These are phyloP conservation scores for Micractinium conductrix DNA, from an alignment of 139 green algal species.

Conservation along the genomic window DNA sequence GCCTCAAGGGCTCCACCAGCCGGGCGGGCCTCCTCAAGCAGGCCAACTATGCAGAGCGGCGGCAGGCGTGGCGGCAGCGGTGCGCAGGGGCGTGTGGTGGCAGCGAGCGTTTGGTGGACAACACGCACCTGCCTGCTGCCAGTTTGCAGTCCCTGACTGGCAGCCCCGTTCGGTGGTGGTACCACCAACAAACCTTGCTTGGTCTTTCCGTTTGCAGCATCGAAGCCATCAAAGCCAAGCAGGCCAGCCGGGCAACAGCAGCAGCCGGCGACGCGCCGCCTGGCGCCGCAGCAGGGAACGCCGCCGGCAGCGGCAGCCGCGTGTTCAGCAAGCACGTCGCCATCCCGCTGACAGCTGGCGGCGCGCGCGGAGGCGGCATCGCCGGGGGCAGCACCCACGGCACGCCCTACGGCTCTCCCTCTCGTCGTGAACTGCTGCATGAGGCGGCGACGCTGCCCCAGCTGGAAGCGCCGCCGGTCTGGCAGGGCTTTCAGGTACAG, in stretches of 20 bases:
- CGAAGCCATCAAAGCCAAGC: conserved; percentile 34
- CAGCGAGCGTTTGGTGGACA: background rate
- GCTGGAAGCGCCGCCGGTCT: conserved; percentile 24
- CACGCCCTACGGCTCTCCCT: conserved; percentile 28
- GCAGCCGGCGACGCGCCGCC: background rate
- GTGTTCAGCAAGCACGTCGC: conserved; percentile 28
- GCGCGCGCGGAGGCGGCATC: background rate
- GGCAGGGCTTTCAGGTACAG: conserved; percentile 27
- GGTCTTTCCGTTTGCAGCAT: conserved; percentile 3
- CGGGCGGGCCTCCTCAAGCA: background rate
- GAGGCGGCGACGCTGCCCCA: background rate
- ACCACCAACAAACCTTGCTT: too few species aligned
- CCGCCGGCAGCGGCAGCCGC: background rate
- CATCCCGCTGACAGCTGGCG: conserved; percentile 4
- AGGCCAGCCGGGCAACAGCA: background rate
- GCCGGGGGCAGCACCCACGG: conserved; percentile 1
- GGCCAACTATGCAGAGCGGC: conserved; percentile 19
- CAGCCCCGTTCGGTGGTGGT: too few species aligned
- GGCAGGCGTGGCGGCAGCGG: conserved; percentile 22
- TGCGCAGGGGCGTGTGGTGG: background rate
- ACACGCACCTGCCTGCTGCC: background rate
- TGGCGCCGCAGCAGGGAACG: background rate
- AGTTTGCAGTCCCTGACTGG: too few species aligned
- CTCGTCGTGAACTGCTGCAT: background rate
- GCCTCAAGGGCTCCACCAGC: background rate